A percentile compares a stretch with the other conserved stretches of the same genome.
These are phyloP conservation scores for Rhizopus stolonifer DNA, from an alignment of 371 early-diverging fungal species.

Conservation along the genomic window DNA sequence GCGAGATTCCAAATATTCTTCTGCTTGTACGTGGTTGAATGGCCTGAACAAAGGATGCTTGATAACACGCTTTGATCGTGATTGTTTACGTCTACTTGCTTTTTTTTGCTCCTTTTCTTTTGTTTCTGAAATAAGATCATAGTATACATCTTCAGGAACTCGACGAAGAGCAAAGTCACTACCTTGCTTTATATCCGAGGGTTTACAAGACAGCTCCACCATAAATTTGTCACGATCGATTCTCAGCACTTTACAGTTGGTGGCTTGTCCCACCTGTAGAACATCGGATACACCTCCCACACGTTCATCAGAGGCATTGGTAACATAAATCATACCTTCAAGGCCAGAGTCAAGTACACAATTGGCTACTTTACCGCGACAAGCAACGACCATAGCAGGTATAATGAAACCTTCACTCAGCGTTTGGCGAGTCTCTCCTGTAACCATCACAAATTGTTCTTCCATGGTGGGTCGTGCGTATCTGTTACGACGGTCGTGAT, in stretches of 20 bases:
- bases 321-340: conserved; percentile 78
- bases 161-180: conserved; percentile 50
- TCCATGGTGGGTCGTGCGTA: conserved; percentile 65
- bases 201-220: conserved; percentile 70
- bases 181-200: conserved; percentile 51
- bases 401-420: conserved; percentile 65
- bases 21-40: conserved; percentile 72
- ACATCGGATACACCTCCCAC: conserved; percentile 60
- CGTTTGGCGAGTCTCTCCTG: conserved; percentile 80
- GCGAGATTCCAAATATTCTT: conserved; percentile 64
- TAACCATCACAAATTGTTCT: conserved; percentile 84
- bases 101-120: conserved; percentile 57
- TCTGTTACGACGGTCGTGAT: conserved; percentile 69
- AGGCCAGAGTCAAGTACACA: conserved; percentile 79
- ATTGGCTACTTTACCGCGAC: conserved; percentile 74
- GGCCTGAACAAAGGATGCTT: conserved; percentile 87
- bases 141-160: conserved; percentile 63
- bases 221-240: conserved; percentile 78
- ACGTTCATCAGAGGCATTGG: conserved; percentile 64
- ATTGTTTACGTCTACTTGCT: conserved; percentile 41
- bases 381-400: conserved; percentile 60
- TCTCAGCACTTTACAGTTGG: conserved; percentile 74
- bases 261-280: conserved; percentile 62
- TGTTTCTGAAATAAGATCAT: conserved; percentile 64
- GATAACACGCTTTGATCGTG: conserved; percentile 58